Evolutionary conservation across 148 eudicot species (phyloP).

Genomic region (Camellia sinensis): DNA sequence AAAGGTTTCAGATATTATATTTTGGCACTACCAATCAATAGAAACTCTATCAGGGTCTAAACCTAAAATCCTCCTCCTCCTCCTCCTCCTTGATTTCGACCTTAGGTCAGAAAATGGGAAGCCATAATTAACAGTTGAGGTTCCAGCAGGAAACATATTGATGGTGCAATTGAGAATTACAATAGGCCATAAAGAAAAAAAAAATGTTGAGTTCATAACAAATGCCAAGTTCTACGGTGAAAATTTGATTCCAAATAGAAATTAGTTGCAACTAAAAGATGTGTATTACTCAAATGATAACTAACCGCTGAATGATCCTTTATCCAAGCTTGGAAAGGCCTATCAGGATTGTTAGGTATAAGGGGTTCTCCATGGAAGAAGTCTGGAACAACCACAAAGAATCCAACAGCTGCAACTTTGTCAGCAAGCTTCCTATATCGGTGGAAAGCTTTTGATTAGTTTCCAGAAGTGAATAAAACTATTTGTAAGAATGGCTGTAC

Average conservation of each 20-base stretch:
- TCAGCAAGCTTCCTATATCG: conserved; percentile 49
- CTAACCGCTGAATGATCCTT: conserved; percentile 47
- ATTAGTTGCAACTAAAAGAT: not conserved
- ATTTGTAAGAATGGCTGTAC: not conserved
- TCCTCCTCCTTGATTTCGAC: not conserved
- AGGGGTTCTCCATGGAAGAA: conserved; percentile 49
- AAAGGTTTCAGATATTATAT: not conserved
- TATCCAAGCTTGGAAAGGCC: conserved; percentile 40
- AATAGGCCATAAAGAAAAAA: not conserved
- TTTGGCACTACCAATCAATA: not conserved
- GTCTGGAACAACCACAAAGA: conserved; percentile 57
- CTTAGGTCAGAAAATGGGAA: not conserved
- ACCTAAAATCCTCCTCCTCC: not conserved
- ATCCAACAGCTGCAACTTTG: conserved; percentile 55
- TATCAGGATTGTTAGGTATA: conserved; percentile 28
- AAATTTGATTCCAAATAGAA: not conserved
- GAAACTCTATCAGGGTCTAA: not conserved
- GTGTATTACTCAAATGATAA: not conserved
- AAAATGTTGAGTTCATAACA: not conserved
- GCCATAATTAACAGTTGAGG: too few relatives aligned
- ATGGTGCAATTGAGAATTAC: not conserved
- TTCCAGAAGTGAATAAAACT: not conserved
- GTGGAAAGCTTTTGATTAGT: not conserved
- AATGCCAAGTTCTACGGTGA: not conserved
- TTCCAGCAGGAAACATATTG: not conserved